These are phyloP conservation scores for Dujonia santamariae DNA, from an alignment of 1,139 yeast genomes.

Conservation along the genomic window DNA sequence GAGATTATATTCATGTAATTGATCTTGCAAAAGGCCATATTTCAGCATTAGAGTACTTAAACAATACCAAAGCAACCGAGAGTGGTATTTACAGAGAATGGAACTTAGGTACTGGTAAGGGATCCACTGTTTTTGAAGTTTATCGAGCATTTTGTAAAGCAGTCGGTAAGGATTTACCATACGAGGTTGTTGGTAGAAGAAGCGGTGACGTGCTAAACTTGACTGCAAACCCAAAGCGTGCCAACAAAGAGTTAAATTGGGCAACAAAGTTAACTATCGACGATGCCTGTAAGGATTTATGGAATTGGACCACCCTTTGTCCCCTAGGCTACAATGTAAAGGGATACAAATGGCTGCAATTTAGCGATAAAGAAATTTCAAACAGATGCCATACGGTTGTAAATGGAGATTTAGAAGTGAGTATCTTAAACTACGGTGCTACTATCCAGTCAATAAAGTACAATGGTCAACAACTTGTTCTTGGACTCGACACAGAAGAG, in stretches of 20 bases:
- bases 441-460: constrained; percentile 40
- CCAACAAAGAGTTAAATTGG: constrained; percentile 68
- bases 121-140: constrained; percentile 75
- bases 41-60: constrained; percentile 64
- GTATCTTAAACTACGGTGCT: constrained; percentile 53
- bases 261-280: constrained; percentile 53
- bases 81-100: constrained; percentile 67
- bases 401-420: constrained; percentile 35
- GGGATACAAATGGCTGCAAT: constrained; percentile 33
- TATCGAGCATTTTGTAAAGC: constrained; percentile 65
- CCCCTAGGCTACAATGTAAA: constrained; percentile 58
- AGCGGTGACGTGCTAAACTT: constrained; percentile 78
- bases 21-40: constrained; percentile 82
- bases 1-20: constrained; percentile 80
- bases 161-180: constrained; percentile 66
- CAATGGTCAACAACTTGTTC: constrained; percentile 31
- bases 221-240: constrained; percentile 70
- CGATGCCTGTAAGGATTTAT: constrained; percentile 68
- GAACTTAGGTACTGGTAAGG: constrained; percentile 83
- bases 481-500: constrained; percentile 31
- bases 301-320: constrained; percentile 75
- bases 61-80: constrained; percentile 24
- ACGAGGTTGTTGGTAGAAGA: constrained; percentile 63
- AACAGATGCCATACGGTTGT: constrained; percentile 44
- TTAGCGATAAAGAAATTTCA: constrained; percentile 20